Conservation (phyloP, 2,329 filamentous ascomycete genomes). For the Paecilomyces formosus region DNA sequence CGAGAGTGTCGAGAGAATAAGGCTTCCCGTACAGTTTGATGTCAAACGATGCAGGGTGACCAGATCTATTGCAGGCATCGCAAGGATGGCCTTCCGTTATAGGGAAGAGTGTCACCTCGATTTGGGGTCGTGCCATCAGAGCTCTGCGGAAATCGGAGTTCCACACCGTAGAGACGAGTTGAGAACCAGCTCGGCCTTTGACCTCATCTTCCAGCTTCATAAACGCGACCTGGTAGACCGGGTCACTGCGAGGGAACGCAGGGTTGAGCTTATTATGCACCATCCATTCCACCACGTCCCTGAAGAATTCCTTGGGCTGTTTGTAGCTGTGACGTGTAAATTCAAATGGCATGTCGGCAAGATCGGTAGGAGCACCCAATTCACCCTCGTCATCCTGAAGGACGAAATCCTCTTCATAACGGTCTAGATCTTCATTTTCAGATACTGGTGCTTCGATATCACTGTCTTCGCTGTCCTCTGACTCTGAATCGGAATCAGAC, state of each 20-base stretch:
- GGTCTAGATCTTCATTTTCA: slow-evolving; percentile 41
- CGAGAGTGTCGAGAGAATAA: slow-evolving; percentile 59
- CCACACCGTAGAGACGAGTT: slow-evolving; percentile 67
- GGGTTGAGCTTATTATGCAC: slow-evolving; percentile 72
- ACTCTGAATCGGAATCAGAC: slow-evolving; percentile 2
- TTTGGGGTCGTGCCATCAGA: slow-evolving; percentile 57
- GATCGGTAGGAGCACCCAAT: slow-evolving; percentile 48
- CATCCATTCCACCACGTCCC: slow-evolving; percentile 70
- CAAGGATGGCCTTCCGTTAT: slow-evolving; percentile 46
- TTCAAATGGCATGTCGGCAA: slow-evolving; percentile 55
- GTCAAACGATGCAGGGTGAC: slow-evolving; percentile 59
- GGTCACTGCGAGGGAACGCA: slow-evolving; percentile 55
- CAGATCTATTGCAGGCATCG: slow-evolving; percentile 62
- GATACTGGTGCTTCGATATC: slow-evolving; percentile 21
- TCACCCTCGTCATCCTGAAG: slow-evolving; percentile 53
- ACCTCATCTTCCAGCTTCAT: slow-evolving; percentile 65
- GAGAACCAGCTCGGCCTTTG: slow-evolving; percentile 58
- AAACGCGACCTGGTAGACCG: slow-evolving; percentile 62
- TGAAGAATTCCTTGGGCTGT: slow-evolving; percentile 65
- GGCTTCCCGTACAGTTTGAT: slow-evolving; percentile 58
- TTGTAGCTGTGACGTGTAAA: slow-evolving; percentile 61
- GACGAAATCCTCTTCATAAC: slow-evolving; percentile 59
- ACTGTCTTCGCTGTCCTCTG: slow-evolving; percentile 16
- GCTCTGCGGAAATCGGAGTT: slow-evolving; percentile 57
- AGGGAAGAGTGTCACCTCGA: slow-evolving; percentile 44